phyloP scores from a whole-genome alignment of 257 asterid species.

The Jasminum sambac region DNA sequence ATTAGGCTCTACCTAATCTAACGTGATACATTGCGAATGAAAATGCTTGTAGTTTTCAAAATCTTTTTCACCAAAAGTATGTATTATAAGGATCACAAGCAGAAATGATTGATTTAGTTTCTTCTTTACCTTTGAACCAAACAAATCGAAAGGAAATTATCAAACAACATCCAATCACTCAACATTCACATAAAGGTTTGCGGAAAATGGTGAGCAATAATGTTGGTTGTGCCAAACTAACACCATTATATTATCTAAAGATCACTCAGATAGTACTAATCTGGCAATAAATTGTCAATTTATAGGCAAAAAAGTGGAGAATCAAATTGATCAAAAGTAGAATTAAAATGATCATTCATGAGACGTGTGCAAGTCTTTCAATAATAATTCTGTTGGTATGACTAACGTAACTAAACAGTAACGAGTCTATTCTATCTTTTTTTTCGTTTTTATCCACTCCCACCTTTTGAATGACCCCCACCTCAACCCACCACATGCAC shows the following conservation, averaged over 20 bases:
- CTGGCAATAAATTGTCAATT: no score
- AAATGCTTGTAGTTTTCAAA: neutral
- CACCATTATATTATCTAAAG: no score
- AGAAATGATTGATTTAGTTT: slow-evolving; percentile 18
- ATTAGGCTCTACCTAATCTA: neutral
- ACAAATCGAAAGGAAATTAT: neutral
- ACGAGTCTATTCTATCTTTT: slow-evolving; percentile 17
- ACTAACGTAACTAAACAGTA: no score
- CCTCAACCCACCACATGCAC: neutral
- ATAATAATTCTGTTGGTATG: no score
- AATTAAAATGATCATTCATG: no score
- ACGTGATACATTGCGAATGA: no score
- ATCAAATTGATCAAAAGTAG: no score
- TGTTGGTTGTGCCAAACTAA: no score
- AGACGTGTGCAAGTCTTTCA: no score
- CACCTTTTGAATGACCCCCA: neutral
- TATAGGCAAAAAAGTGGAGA: no score
- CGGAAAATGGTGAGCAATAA: neutral
- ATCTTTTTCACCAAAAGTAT: slow-evolving; percentile 7
- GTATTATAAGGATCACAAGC: slow-evolving; percentile 10
- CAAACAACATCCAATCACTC: neutral
- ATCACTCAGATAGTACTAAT: no score
- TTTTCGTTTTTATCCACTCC: slow-evolving; percentile 18
- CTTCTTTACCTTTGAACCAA: slow-evolving; percentile 10
- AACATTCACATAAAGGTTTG: neutral